These are phyloP conservation scores for Pisolithus thermaeus DNA, from an alignment of 1,284 basidiomycete genomes.

Conservation along the genomic window DNA sequence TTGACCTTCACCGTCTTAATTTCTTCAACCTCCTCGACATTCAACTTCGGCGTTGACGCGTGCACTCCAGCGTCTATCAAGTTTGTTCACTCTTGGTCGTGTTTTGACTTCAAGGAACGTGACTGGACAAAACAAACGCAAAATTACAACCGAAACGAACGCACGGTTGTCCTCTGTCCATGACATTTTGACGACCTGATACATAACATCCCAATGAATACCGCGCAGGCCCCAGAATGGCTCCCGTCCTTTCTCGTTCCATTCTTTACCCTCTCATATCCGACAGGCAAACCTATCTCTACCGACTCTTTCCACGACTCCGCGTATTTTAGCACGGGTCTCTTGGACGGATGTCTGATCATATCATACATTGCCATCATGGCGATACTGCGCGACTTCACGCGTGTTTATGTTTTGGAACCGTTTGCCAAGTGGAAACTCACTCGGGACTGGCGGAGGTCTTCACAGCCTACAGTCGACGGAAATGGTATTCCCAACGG, in stretches of 20 bases:
- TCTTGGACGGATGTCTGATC: conserved; percentile 66
- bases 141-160: conserved; percentile 16
- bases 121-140: conserved; percentile 27
- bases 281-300: conserved; percentile 44
- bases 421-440: conserved; percentile 76
- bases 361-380: conserved; percentile 72
- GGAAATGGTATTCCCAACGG: conserved; percentile 27
- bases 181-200: conserved; percentile 29
- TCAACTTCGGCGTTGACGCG: background rate
- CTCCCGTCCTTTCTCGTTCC: conserved; percentile 52
- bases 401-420: conserved; percentile 67
- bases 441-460: conserved; percentile 40
- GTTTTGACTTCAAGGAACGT: conserved; percentile 24
- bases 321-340: conserved; percentile 63
- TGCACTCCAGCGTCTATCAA: conserved; percentile 2
- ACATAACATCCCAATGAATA: conserved; percentile 29
- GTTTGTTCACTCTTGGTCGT: conserved; percentile 16
- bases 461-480: conserved; percentile 22
- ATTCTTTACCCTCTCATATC: conserved; percentile 75
- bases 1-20: background rate
- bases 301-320: conserved; percentile 68
- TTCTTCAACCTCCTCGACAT: conserved; percentile 4
- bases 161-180: conserved; percentile 14
- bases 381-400: conserved; percentile 71
- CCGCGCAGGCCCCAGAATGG: conserved; percentile 34